Base-by-base conservation (phyloP, 176 grass and related monocot species). In the Oryza longistaminata region DNA sequence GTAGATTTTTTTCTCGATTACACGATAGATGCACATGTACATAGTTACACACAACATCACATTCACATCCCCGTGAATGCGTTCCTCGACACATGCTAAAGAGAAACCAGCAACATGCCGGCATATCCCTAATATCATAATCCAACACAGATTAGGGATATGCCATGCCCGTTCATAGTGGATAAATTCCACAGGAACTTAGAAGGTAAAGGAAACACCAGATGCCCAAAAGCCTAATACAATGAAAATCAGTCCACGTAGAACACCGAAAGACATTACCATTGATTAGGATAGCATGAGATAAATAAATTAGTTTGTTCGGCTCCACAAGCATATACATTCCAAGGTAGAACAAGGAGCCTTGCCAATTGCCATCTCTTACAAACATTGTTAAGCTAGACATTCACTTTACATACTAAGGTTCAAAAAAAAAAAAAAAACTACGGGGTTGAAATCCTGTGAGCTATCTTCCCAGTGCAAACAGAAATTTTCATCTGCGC, bases 351-450 rank as follows among this genome's bases (percentile, higher is more conserved):
- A 79, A 66, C 4, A 2, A 83, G 26, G 60, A 87, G 61, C 21
- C 35, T 11, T 65, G 9, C 17, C 19, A 37, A 37, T 6, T 37
- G 35, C 35, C 35, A 37, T 37, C 35, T 37, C 35, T 60, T 66
- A 5, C 58, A 74, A 86, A 74, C 74, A 83, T 2, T 14, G 25
- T 48, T 82, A 73, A 73, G 44, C 74, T 87, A 50, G 15, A 21
- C 12, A 83, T 24, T 75, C 75, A 62, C 62, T 65, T 74, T 87
- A 87, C 81, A 87, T 46, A 35, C 50, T 70, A 75, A 24, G 64
- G 81, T 87, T 35, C 81, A 40, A 7, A 40, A 40, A 40, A 39
- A 40, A n/a, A 39, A 37, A 39, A 78, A 58, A 22, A 85, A 69
- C 70, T 68, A 64, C 72, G 67, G 66, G 49, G 73, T 67, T 85